Evolutionary conservation across 345 rosid species (phyloP), one percentile per base, ranked within the genome.

Genomic region (Arabidopsis suecica): DNA sequence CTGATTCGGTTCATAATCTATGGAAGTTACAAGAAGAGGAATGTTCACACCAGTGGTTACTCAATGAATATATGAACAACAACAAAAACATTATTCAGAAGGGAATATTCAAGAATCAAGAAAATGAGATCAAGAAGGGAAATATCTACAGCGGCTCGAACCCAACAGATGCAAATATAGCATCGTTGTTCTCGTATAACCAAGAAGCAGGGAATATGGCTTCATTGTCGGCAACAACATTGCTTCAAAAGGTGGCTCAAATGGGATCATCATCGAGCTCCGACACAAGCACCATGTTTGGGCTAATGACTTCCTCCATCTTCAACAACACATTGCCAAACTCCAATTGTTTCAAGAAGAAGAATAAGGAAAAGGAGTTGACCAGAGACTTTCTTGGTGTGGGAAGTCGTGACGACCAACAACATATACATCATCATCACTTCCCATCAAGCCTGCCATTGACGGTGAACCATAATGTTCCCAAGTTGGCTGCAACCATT

Each of bases 221-320:
- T 20, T 65, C 82, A 20, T 80, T 83, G 85, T 85, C 96, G 32
- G 91, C 91, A 16, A 90, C 96, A 18, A 89, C 91, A 11, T 83
- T 90, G 51, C 66, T 90, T 53, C 96, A 90, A 61, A 90, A 82
- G 78, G 96, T 88, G 25, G 91, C 88, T 4, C 91, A 90, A 60
- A 81, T 85, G 85, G 96, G 93, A 13, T 87, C 90, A 7, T 81
- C 85, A 83, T 64, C 60, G 8, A 40, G 23, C 22, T 45, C 44
- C 12, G 56, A 62, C 4, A 30, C 22, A 33, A 55, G 37, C 14
- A 33, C 54, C n/a, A 18, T 23, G 9, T 64, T 71, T 20, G 83
- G 80, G 59, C 40, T 72, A 41, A 61, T 76, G 75, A 67, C 66
- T 55, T 61, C 80, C 16, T n/a, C 79, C 14, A 63, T 53, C 0